These are phyloP conservation scores for Climacium dendroides DNA, from an alignment of 225 moss, liverwort and hornwort genomes.

Conservation along the genomic window DNA sequence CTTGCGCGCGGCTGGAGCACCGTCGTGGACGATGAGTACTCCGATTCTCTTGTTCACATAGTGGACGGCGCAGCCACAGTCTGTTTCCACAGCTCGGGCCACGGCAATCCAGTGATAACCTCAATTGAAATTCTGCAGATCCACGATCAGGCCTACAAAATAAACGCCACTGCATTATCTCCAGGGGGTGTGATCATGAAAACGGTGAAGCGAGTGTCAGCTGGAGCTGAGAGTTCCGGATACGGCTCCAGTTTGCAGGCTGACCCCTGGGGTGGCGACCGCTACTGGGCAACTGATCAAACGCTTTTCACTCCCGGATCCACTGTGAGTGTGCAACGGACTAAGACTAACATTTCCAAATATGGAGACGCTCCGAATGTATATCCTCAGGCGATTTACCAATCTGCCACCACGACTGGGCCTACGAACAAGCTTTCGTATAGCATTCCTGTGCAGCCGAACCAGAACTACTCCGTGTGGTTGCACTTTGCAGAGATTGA, in stretches of 20 bases:
- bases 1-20: constrained; percentile 59
- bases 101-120: constrained; percentile 61
- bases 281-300: constrained; percentile 70
- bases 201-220: constrained; percentile 65
- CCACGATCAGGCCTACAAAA: constrained; percentile 50
- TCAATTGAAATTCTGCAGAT: constrained; percentile 72
- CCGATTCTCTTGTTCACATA: constrained; percentile 53
- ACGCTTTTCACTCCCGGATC: constrained; percentile 39
- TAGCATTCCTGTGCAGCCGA: constrained; percentile 56
- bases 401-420: constrained; percentile 52
- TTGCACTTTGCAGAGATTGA: constrained; percentile 80
- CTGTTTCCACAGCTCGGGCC: constrained; percentile 87
- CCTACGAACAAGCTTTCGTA: constrained; percentile 44
- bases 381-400: constrained; percentile 74
- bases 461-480: constrained; percentile 84
- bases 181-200: not conserved
- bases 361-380: constrained; percentile 34
- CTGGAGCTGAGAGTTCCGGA: constrained; percentile 42
- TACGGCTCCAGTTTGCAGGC: constrained; percentile 57
- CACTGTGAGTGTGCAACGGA: constrained; percentile 3
- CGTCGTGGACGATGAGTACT: constrained; percentile 52
- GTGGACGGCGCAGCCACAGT: constrained; percentile 49
- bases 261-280: constrained; percentile 80
- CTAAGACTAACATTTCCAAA: constrained; percentile 16
- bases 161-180: not conserved